Evolutionary conservation across 2,329 filamentous ascomycete genomes (phyloP).

Genomic region (Cadophora malorum): DNA sequence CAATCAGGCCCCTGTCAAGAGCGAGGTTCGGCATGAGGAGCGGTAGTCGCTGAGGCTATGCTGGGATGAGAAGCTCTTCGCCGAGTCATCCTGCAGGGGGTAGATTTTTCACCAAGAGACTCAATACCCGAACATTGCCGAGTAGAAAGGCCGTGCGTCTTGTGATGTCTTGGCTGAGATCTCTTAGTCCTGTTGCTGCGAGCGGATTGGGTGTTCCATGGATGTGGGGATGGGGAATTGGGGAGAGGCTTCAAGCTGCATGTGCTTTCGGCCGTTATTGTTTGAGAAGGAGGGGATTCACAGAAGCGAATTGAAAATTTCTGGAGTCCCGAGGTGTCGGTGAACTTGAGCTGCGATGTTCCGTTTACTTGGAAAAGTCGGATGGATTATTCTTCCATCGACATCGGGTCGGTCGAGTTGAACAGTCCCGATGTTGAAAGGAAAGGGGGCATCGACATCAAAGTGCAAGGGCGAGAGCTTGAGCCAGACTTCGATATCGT

Average conservation of each 20-base stretch:
- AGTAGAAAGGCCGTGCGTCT: slow-evolving; percentile 8
- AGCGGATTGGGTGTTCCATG: too few species aligned
- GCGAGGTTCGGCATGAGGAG: slow-evolving; percentile 4
- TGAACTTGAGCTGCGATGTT: neutral
- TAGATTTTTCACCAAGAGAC: neutral
- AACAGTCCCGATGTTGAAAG: neutral
- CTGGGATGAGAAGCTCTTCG: neutral
- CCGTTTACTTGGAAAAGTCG: neutral
- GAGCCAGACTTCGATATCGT: neutral
- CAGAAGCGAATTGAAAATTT: neutral
- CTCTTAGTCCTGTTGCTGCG: too few species aligned
- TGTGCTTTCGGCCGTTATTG: slow-evolving; percentile 8
- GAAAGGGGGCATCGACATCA: neutral
- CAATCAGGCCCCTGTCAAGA: neutral
- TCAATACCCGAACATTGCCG: slow-evolving; percentile 16
- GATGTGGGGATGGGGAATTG: neutral
- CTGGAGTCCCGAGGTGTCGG: neutral
- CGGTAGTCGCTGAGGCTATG: slow-evolving; percentile 1
- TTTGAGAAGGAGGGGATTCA: neutral
- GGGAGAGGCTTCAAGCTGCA: neutral
- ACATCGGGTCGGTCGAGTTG: neutral
- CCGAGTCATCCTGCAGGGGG: neutral
- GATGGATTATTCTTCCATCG: neutral
- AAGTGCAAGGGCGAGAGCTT: too few species aligned
- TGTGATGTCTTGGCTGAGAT: slow-evolving; percentile 2